A percentile compares a stretch with the other conserved stretches of the same genome.
Conservation (phyloP, 176 grass and related monocot species). For the Aegilops tauschii region DNA sequence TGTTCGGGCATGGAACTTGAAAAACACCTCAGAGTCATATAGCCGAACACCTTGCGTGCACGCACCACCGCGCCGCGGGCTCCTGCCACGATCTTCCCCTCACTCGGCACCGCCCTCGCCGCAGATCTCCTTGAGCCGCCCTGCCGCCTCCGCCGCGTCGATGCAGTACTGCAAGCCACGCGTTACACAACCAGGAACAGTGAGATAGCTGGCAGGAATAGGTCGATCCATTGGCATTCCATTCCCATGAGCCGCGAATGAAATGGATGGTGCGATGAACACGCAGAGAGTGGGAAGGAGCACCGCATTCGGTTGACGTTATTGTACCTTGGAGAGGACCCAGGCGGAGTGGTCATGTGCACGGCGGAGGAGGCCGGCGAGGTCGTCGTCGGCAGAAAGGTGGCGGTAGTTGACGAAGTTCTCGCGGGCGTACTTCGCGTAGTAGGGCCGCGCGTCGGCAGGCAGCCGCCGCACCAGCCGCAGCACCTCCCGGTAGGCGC, state of each 20-base stretch:
- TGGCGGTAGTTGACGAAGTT: conserved; percentile 97
- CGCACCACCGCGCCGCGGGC: background rate
- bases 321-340: conserved; percentile 84
- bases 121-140: conserved; percentile 58
- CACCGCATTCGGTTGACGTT: background rate
- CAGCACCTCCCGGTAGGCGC: conserved; percentile 81
- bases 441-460: conserved; percentile 67
- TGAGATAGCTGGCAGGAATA: background rate
- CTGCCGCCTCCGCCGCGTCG: conserved; percentile 42
- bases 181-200: background rate
- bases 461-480: conserved; percentile 71
- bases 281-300: background rate
- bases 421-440: conserved; percentile 88
- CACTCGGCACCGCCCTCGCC: background rate
- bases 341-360: conserved; percentile 80
- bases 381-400: conserved; percentile 62
- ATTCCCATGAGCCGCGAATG: background rate
- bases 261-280: background rate
- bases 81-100: background rate
- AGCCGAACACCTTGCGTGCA: conserved; percentile 35
- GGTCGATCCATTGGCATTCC: background rate
- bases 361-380: conserved; percentile 73
- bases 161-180: conserved; percentile 67
- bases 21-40: background rate
- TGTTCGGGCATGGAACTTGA: background rate